These are phyloP conservation scores for Apiospora pterosperma DNA, from an alignment of 2,329 filamentous ascomycete species.

Conservation along the genomic window DNA sequence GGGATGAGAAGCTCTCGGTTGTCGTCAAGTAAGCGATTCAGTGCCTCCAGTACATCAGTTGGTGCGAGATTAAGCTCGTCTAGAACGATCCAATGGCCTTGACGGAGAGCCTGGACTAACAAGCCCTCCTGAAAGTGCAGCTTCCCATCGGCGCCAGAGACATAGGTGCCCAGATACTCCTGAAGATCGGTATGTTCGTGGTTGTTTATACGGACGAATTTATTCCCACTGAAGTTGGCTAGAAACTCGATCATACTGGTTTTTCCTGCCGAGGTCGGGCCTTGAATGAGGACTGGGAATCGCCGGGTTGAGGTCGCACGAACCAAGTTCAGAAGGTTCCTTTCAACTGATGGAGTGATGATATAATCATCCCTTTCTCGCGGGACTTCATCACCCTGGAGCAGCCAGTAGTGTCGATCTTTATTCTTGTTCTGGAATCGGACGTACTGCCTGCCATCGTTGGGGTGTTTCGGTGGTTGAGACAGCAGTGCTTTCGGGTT, in stretches of 20 bases:
- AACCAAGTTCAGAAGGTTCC: slow-evolving; percentile 91
- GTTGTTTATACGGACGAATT: slow-evolving; percentile 98
- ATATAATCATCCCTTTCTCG: slow-evolving; percentile 87
- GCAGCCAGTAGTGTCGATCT: slow-evolving; percentile 83
- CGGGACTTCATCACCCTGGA: slow-evolving; percentile 64
- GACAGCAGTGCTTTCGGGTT: slow-evolving; percentile 71
- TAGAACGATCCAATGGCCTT: slow-evolving; percentile 96
- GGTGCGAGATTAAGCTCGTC: slow-evolving; percentile 97
- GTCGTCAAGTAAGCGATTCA: slow-evolving; percentile 93
- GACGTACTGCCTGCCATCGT: slow-evolving; percentile 74
- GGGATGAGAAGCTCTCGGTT: slow-evolving; percentile 94
- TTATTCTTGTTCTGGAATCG: slow-evolving; percentile 65
- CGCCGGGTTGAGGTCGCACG: slow-evolving; percentile 86
- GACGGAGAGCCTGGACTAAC: slow-evolving; percentile 84
- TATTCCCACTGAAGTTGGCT: slow-evolving; percentile 94
- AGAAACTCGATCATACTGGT: slow-evolving; percentile 99
- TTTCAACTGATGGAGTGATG: slow-evolving; percentile 90
- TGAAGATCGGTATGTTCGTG: slow-evolving; percentile 98
- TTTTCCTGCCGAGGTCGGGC: slow-evolving; percentile 94
- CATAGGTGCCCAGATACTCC: slow-evolving; percentile 93
- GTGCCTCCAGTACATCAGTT: slow-evolving; percentile 91
- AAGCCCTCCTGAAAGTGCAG: slow-evolving; percentile 91
- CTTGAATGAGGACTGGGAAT: slow-evolving; percentile 93
- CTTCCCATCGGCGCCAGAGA: slow-evolving; percentile 80
- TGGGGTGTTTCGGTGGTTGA: slow-evolving; percentile 73